Evolutionary conservation across 2,329 filamentous ascomycete species (phyloP).

Genomic region (Aspergillus intermedius): DNA sequence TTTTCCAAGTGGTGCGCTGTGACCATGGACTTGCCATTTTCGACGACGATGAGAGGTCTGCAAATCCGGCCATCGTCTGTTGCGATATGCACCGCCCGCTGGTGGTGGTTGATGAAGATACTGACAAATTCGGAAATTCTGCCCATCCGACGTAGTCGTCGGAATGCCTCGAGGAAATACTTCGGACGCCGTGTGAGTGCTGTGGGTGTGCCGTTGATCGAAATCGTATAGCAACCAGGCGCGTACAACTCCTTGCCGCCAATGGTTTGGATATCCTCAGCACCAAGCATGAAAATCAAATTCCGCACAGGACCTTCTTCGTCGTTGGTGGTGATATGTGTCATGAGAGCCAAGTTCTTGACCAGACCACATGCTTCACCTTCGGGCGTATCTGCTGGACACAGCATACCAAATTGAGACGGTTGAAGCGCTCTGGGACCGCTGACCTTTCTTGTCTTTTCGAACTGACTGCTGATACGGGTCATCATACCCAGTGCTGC

Average conservation of each 20-base stretch:
- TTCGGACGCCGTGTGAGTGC: conserved; percentile 82
- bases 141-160: conserved; percentile 78
- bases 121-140: conserved; percentile 94
- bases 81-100: conserved; percentile 85
- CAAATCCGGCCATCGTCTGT: conserved; percentile 97
- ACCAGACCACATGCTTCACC: conserved; percentile 96
- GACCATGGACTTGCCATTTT: conserved; percentile 76
- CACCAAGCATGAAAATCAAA: conserved; percentile 78
- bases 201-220: conserved; percentile 91
- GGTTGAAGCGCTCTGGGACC: conserved; percentile 93
- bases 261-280: conserved; percentile 72
- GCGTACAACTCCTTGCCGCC: conserved; percentile 82
- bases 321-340: conserved; percentile 94
- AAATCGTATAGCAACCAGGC: conserved; percentile 78
- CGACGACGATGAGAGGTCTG: conserved; percentile 89
- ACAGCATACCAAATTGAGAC: conserved; percentile 97
- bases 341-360: conserved; percentile 98
- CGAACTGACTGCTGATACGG: conserved; percentile 94
- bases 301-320: conserved; percentile 85
- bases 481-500: conserved; percentile 99
- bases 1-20: conserved; percentile 71
- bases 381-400: conserved; percentile 94
- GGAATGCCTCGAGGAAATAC: conserved; percentile 75
- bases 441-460: conserved; percentile 95
- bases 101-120: conserved; percentile 91